phyloP scores from a whole-genome alignment of 2,329 filamentous ascomycete species.

The Pyricularia grisea region DNA sequence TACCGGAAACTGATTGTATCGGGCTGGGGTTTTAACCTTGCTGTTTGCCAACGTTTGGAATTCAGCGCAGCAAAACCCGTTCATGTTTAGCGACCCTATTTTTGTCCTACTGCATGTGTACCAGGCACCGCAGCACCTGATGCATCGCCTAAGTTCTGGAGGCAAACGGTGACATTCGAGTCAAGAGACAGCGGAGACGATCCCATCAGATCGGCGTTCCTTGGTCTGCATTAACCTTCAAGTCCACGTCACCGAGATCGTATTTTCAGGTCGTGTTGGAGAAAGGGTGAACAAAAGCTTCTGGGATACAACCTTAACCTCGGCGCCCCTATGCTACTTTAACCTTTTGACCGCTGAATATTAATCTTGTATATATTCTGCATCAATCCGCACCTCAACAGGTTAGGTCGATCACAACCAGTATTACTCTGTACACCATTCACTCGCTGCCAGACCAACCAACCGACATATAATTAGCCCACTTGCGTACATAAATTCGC shows the following conservation, averaged over 20 bases:
- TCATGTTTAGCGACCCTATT: neutral
- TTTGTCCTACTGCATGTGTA: neutral
- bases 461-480: neutral
- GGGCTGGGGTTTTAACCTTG: too few relatives aligned
- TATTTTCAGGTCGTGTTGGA: neutral
- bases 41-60: neutral
- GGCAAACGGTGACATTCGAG: neutral
- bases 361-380: neutral
- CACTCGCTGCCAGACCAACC: neutral
- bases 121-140: too few relatives aligned
- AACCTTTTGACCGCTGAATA: neutral
- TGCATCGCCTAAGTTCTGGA: too few relatives aligned
- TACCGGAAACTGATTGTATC: neutral
- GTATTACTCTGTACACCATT: neutral
- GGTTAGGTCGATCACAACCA: too few relatives aligned
- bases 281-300: neutral
- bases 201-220: neutral
- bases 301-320: neutral
- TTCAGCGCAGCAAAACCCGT: neutral
- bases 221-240: neutral
- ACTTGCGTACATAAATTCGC: too few relatives aligned
- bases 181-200: neutral
- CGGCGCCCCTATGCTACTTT: neutral
- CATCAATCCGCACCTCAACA: neutral
- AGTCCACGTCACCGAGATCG: neutral